A percentile compares a stretch with the other conserved stretches of the same genome.
These are phyloP conservation scores for Chalara sp. DNA, from an alignment of 2,329 filamentous ascomycete species.

Conservation along the genomic window DNA sequence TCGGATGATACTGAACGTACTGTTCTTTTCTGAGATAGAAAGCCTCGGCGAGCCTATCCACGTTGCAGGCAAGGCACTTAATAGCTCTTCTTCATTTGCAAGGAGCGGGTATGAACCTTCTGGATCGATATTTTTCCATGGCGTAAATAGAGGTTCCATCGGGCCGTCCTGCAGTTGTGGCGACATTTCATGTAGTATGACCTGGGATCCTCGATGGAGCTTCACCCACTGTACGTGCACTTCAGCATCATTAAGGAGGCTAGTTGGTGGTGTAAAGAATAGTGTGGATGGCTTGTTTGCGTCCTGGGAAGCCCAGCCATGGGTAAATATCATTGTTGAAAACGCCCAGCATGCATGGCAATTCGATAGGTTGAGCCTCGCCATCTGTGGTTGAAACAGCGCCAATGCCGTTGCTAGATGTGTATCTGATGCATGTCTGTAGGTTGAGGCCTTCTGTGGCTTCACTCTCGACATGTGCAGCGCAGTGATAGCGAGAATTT, in stretches of 20 bases:
- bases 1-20: not conserved
- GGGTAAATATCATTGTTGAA: conserved; percentile 26
- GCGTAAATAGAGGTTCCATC: conserved; percentile 16
- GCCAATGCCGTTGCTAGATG: conserved; percentile 25
- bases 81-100: conserved; percentile 10
- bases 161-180: conserved; percentile 16
- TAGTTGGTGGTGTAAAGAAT: conserved; percentile 28
- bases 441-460: conserved; percentile 14
- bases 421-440: conserved; percentile 24
- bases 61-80: conserved; percentile 11
- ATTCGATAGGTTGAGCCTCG: conserved; percentile 34
- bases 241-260: conserved; percentile 19
- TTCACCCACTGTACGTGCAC: conserved; percentile 25
- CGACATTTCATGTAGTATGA: conserved; percentile 16
- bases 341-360: conserved; percentile 28
- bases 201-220: conserved; percentile 25
- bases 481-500: not conserved
- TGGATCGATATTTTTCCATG: conserved; percentile 14
- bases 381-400: conserved; percentile 32
- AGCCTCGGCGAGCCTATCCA: conserved; percentile 1
- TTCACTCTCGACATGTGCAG: conserved; percentile 26
- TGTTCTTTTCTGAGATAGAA: not conserved
- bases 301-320: conserved; percentile 26
- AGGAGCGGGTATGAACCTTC: conserved; percentile 10
- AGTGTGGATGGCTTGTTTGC: conserved; percentile 15